A percentile compares a stretch with the other conserved stretches of the same genome.
These are phyloP conservation scores for Pharnaceum exiguum DNA, from an alignment of 148 eudicot genomes.

Conservation along the genomic window DNA sequence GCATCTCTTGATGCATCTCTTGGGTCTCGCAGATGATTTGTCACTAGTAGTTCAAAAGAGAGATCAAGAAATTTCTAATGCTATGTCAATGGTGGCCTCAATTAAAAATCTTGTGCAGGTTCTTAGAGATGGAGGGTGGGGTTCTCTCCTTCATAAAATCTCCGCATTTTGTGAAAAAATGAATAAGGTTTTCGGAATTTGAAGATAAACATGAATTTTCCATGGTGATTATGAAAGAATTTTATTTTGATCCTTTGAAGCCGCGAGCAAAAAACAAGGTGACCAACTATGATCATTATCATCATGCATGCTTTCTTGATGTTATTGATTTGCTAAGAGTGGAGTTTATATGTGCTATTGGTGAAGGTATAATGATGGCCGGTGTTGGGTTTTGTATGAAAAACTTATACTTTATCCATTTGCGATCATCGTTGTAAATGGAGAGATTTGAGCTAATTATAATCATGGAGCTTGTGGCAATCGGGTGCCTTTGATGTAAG, in stretches of 20 bases:
- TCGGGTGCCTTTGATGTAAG: no score
- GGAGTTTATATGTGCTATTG: no score
- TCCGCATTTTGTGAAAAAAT: neutral
- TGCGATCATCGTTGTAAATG: no score
- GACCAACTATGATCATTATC: neutral
- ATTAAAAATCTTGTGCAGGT: neutral
- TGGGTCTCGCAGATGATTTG: neutral
- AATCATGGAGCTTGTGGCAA: no score
- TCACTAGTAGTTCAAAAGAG: neutral
- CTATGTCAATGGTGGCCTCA: neutral
- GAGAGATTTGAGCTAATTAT: no score
- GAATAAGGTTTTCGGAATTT: no score
- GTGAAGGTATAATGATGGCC: no score
- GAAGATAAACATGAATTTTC: neutral
- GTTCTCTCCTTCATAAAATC: neutral
- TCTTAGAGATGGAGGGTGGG: neutral
- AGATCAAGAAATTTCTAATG: constrained; percentile 1
- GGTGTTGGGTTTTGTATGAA: no score
- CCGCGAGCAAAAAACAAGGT: neutral
- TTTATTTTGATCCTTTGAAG: neutral
- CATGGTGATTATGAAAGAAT: neutral
- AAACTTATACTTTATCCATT: no score
- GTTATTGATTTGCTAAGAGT: neutral
- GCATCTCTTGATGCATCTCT: neutral
- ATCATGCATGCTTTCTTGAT: neutral